phyloP scores from a whole-genome alignment of 2,329 filamentous ascomycete genomes.

The Ascocoryne sarcoides region DNA sequence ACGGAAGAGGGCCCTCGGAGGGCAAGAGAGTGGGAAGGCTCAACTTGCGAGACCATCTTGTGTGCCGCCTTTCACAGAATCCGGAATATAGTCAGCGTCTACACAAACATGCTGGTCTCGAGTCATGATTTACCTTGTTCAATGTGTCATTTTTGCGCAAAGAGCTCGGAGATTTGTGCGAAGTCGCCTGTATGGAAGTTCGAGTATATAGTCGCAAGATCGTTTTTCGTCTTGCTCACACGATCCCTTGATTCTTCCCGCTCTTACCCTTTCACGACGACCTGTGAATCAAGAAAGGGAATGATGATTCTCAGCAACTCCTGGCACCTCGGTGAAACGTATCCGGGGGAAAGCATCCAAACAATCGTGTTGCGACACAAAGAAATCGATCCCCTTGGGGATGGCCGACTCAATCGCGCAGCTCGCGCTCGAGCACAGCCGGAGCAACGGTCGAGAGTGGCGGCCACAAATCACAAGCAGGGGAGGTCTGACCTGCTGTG shows the following conservation, averaged over 20 bases:
- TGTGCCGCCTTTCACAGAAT: slow-evolving; percentile 5
- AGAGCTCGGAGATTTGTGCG: too few relatives aligned
- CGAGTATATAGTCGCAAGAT: too few relatives aligned
- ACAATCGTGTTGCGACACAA: neutral
- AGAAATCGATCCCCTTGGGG: neutral
- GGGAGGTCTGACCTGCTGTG: slow-evolving; percentile 1
- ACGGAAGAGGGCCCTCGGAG: slow-evolving; percentile 53
- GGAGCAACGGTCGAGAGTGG: slow-evolving; percentile 5
- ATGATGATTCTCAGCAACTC: slow-evolving; percentile 5
- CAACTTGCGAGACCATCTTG: slow-evolving; percentile 50
- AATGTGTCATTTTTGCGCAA: neutral
- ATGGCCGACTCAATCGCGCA: slow-evolving; percentile 1
- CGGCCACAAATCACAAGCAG: slow-evolving; percentile 11
- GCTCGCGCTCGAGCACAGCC: slow-evolving; percentile 9
- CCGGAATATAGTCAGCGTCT: slow-evolving; percentile 5
- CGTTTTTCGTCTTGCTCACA: too few relatives aligned
- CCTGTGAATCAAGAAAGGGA: slow-evolving; percentile 3
- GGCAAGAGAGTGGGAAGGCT: slow-evolving; percentile 40
- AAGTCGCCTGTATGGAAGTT: too few relatives aligned
- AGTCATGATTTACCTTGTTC: neutral
- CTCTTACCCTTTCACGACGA: too few relatives aligned
- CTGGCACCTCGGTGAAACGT: too few relatives aligned
- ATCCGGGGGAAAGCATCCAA: too few relatives aligned
- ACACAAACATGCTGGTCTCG: too few relatives aligned
- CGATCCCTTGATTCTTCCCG: too few relatives aligned